Percentiles rank a stretch among this genome's conserved stretches.
These are phyloP conservation scores for Hortiboletus flavorubellus DNA, from an alignment of 768 basidiomycete species.

Conservation along the genomic window DNA sequence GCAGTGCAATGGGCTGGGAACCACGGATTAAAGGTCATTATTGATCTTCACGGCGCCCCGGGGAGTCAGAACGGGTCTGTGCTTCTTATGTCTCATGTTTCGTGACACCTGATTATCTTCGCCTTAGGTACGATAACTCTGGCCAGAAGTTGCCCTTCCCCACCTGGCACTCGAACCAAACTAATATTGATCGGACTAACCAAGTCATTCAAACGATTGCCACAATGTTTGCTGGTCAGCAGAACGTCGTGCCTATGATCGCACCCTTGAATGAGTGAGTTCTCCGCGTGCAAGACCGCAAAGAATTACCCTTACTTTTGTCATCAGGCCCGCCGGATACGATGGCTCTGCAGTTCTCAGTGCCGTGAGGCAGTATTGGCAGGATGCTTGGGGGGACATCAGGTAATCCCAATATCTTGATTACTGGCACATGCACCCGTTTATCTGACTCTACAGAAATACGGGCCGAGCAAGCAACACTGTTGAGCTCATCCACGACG, in stretches of 20 bases:
- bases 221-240: slow-evolving; percentile 51
- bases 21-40: slow-evolving; percentile 72
- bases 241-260: slow-evolving; percentile 59
- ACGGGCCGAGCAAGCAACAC: slow-evolving; percentile 49
- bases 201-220: slow-evolving; percentile 62
- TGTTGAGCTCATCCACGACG: slow-evolving; percentile 70
- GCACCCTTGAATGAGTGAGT: slow-evolving; percentile 77
- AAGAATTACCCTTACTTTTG: background rate
- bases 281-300: background rate
- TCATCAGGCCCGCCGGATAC: slow-evolving; percentile 70
- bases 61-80: slow-evolving; percentile 81
- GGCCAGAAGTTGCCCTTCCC: slow-evolving; percentile 62
- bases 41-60: slow-evolving; percentile 79
- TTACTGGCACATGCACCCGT: background rate
- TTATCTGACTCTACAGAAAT: slow-evolving; percentile 28
- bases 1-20: slow-evolving; percentile 69
- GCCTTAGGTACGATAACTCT: slow-evolving; percentile 73
- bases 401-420: slow-evolving; percentile 38
- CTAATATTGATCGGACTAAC: slow-evolving; percentile 66
- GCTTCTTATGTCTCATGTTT: background rate
- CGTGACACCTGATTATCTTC: slow-evolving; percentile 4
- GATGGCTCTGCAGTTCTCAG: slow-evolving; percentile 47
- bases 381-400: slow-evolving; percentile 71
- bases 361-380: slow-evolving; percentile 60
- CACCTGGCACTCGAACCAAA: slow-evolving; percentile 63